Percentiles rank a stretch among this genome's conserved stretches.
Conservation (phyloP, 2,329 filamentous ascomycete genomes). For the Stachybotrys chartarum region DNA sequence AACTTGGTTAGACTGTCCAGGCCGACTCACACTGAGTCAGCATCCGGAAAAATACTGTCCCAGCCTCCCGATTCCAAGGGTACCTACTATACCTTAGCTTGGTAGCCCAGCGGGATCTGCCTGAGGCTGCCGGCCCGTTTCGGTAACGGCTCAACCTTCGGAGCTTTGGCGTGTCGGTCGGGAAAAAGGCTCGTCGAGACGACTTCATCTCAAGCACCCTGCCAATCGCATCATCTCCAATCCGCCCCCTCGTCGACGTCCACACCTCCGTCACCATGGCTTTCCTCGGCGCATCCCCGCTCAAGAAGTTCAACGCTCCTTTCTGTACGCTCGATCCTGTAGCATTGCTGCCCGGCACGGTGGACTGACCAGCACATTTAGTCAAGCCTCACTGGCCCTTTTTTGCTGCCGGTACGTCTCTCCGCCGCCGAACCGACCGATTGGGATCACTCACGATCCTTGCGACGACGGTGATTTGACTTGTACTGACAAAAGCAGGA, state of each 20-base stretch:
- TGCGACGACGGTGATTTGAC: conserved; percentile 10
- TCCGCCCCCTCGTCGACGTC: conserved; percentile 25
- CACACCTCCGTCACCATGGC: conserved; percentile 56
- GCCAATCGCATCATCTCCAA: conserved; percentile 26
- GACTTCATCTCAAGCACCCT: conserved; percentile 22
- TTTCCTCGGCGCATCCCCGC: conserved; percentile 57
- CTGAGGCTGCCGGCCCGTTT: conserved; percentile 18
- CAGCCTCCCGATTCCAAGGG: neutral
- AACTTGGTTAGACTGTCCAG: no score
- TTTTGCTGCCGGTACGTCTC: conserved; percentile 80
- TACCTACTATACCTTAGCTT: neutral
- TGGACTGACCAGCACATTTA: conserved; percentile 29
- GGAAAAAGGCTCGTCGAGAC: conserved; percentile 34
- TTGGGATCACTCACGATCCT: conserved; percentile 1
- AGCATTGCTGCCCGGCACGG: neutral
- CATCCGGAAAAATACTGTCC: neutral
- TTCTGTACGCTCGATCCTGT: conserved; percentile 57
- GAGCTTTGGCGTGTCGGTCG: conserved; percentile 18
- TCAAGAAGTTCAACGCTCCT: conserved; percentile 76
- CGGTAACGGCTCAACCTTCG: conserved; percentile 29
- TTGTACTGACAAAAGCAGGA: conserved; percentile 44
- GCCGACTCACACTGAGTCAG: neutral
- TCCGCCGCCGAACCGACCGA: conserved; percentile 5
- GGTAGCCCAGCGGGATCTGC: neutral
- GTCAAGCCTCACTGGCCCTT: conserved; percentile 90